These are phyloP conservation scores for Verticillium longisporum DNA, from an alignment of 2,329 filamentous ascomycete genomes.

Conservation along the genomic window DNA sequence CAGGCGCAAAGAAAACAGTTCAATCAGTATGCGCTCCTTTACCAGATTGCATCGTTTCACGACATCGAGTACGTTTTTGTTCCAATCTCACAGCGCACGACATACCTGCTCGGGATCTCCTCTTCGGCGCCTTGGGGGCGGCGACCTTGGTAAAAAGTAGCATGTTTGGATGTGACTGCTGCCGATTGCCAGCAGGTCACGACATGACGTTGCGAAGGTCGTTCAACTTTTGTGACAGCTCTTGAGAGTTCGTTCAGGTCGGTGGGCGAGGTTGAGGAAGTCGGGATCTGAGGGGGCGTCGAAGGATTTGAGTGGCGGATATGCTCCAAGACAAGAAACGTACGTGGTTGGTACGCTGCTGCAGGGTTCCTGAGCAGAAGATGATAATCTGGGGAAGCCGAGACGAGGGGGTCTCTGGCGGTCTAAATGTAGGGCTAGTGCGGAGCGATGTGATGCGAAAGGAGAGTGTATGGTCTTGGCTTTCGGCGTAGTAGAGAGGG, in stretches of 20 bases:
- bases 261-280: not conserved
- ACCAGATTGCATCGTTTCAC: not conserved
- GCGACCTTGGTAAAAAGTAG: constrained; percentile 52
- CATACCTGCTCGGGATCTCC: constrained; percentile 52
- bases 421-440: not conserved
- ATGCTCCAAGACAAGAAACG: not conserved
- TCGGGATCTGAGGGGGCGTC: not conserved
- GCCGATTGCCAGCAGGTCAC: not conserved
- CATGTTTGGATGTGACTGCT: constrained; percentile 28
- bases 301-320: not conserved
- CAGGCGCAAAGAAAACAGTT: constrained; percentile 8
- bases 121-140: constrained; percentile 51
- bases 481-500: not conserved
- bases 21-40: constrained; percentile 14
- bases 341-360: not conserved
- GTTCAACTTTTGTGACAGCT: not conserved
- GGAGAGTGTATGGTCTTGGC: not conserved
- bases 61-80: not conserved
- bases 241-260: not conserved
- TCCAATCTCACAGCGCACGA: constrained; percentile 10
- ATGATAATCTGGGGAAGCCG: not conserved
- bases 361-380: not conserved
- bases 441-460: too few species aligned
- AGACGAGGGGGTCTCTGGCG: not conserved
- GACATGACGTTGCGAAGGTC: not conserved